A percentile compares a stretch with the other conserved stretches of the same genome.
These are phyloP conservation scores for Lanmaoa rubissima DNA, from an alignment of 768 basidiomycete genomes.

Conservation along the genomic window DNA sequence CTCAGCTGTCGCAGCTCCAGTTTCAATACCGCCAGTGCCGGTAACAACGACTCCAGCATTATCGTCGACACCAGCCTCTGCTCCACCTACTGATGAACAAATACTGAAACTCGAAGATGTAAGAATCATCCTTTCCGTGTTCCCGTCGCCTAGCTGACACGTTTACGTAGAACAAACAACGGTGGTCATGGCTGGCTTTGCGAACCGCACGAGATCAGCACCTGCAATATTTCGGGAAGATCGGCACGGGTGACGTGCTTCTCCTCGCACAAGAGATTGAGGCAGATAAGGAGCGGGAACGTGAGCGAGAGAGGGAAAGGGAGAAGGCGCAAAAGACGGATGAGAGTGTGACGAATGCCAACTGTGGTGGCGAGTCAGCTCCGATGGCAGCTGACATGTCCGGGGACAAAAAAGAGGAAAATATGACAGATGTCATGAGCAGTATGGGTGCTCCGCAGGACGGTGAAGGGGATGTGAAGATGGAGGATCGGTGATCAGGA, in stretches of 20 bases:
- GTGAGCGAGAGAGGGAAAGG: constrained; percentile 37
- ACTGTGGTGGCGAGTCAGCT: constrained; percentile 35
- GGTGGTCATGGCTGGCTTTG: constrained; percentile 79
- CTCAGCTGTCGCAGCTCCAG: constrained; percentile 6
- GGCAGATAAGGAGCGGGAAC: constrained; percentile 36
- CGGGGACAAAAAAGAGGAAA: constrained; percentile 28
- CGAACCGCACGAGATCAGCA: constrained; percentile 72
- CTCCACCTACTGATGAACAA: constrained; percentile 44
- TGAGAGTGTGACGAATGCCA: constrained; percentile 16
- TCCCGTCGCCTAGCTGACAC: constrained; percentile 13
- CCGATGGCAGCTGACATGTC: constrained; percentile 15
- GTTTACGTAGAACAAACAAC: constrained; percentile 61
- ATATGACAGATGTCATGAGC: constrained; percentile 19
- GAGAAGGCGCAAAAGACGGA: constrained; percentile 28
- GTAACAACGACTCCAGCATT: constrained; percentile 18
- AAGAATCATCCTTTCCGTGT: neutral
- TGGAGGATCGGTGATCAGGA: constrained; percentile 39
- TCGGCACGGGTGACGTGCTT: constrained; percentile 74
- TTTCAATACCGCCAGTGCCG: constrained; percentile 8
- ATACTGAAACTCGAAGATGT: constrained; percentile 66
- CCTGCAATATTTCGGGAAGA: constrained; percentile 77
- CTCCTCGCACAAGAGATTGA: constrained; percentile 39
- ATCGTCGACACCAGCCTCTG: constrained; percentile 23
- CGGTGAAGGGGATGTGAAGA: constrained; percentile 48
- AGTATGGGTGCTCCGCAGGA: constrained; percentile 22